These are phyloP conservation scores for Helminthosporium solani DNA, from an alignment of 2,329 filamentous ascomycete species.

Conservation along the genomic window DNA sequence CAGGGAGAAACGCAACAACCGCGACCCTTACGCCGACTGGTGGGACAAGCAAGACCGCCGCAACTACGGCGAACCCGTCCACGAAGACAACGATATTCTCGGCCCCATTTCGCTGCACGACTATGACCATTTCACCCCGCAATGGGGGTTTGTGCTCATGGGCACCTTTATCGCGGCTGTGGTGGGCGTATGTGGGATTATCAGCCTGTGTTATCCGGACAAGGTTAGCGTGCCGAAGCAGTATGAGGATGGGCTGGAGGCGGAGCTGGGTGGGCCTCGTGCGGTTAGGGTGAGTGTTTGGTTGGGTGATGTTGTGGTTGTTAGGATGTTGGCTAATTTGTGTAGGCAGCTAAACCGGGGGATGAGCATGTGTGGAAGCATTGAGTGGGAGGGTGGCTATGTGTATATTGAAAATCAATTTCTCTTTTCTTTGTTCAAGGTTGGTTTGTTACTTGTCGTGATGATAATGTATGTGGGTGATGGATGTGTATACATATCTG, in stretches of 20 bases:
- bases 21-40: slow-evolving; percentile 91
- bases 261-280: slow-evolving; percentile 50
- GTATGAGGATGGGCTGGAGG: slow-evolving; percentile 50
- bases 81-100: slow-evolving; percentile 93
- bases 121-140: slow-evolving; percentile 79
- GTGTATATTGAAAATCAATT: slow-evolving; percentile 6
- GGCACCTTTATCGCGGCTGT: slow-evolving; percentile 48
- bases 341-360: slow-evolving; percentile 18
- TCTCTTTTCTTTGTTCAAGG: slow-evolving; percentile 5
- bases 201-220: slow-evolving; percentile 48
- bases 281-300: slow-evolving; percentile 42
- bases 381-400: neutral
- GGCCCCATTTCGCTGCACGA: slow-evolving; percentile 87
- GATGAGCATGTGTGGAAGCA: slow-evolving; percentile 14
- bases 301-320: neutral
- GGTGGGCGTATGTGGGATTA: slow-evolving; percentile 42
- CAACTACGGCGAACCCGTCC: slow-evolving; percentile 94
- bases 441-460: neutral
- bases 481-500: too few relatives aligned
- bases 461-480: too few relatives aligned
- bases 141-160: slow-evolving; percentile 65
- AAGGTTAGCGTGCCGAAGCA: slow-evolving; percentile 48
- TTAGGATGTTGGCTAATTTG: slow-evolving; percentile 2
- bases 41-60: slow-evolving; percentile 97
- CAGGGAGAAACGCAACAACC: slow-evolving; percentile 80